Conservation (phyloP, 2,329 filamentous ascomycete species). For the Cryoendolithus antarcticus region DNA sequence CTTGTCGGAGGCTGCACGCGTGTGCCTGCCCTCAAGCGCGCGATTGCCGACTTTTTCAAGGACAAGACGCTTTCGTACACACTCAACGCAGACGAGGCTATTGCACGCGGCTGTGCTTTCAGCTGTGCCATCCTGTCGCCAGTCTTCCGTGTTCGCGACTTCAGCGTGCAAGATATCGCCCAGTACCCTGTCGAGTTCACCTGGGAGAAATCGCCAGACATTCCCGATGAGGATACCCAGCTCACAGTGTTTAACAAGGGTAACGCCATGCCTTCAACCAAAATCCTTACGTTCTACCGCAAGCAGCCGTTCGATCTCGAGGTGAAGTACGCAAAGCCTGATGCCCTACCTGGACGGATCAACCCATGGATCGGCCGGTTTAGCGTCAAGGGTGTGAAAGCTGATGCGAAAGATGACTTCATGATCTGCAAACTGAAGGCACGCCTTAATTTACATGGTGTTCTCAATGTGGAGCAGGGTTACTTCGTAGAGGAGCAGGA, state of each 20-base stretch:
- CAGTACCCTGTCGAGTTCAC: conserved; percentile 97
- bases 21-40: conserved; percentile 83
- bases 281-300: conserved; percentile 98
- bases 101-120: conserved; percentile 91
- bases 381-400: conserved; percentile 94
- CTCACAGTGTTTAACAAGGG: conserved; percentile 95
- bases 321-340: conserved; percentile 81
- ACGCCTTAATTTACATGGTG: conserved; percentile 86
- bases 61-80: conserved; percentile 89
- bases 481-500: conserved; percentile 98
- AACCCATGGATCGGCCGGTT: conserved; percentile 95
- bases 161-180: conserved; percentile 92
- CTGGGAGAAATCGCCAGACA: conserved; percentile 97
- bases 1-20: conserved; percentile 90
- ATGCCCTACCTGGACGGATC: conserved; percentile 73
- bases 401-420: conserved; percentile 86
- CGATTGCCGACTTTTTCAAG: conserved; percentile 79
- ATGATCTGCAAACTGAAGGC: conserved; percentile 99
- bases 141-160: conserved; percentile 96
- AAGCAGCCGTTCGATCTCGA: conserved; percentile 96
- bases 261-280: conserved; percentile 93
- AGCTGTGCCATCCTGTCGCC: conserved; percentile 95
- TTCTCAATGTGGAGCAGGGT: conserved; percentile 89
- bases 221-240: conserved; percentile 95
- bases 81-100: conserved; percentile 94